phyloP scores from a whole-genome alignment of 306 rosid genomes.

The Parietaria judaica region DNA sequence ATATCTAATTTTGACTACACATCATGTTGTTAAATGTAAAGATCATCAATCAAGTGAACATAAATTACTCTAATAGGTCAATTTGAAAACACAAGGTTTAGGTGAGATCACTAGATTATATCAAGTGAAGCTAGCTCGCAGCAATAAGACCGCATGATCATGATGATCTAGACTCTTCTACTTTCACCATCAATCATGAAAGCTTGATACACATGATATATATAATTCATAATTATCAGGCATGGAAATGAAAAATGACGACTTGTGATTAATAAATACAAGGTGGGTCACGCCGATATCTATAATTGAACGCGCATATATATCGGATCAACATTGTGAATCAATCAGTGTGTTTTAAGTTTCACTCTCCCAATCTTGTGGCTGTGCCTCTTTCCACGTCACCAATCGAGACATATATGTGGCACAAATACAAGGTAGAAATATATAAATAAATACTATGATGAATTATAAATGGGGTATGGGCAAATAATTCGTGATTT shows the following conservation, averaged over 20 bases:
- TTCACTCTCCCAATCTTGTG: background rate
- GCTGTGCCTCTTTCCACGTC: slow-evolving; percentile 4
- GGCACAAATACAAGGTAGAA: background rate
- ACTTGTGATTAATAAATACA: background rate
- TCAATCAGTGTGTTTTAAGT: background rate
- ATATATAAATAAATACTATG: background rate
- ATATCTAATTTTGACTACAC: too few species aligned
- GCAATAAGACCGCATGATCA: background rate
- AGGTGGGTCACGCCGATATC: slow-evolving; percentile 1
- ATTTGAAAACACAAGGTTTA: background rate
- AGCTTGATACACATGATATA: background rate
- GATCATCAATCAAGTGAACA: background rate
- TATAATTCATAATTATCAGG: background rate
- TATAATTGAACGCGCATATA: slow-evolving; percentile 2
- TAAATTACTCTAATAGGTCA: background rate
- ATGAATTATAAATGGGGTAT: background rate
- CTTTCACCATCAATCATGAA: background rate
- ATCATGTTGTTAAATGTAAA: too few species aligned
- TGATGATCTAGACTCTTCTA: background rate
- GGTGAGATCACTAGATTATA: too few species aligned
- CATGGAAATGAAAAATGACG: slow-evolving; percentile 1
- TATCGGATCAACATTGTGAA: slow-evolving; percentile 4
- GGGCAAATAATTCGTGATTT: background rate
- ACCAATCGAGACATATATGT: background rate
- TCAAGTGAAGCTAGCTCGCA: background rate